Evolutionary conservation across 179 eudicot species (phyloP).

Genomic region (Patellifolia procumbens): DNA sequence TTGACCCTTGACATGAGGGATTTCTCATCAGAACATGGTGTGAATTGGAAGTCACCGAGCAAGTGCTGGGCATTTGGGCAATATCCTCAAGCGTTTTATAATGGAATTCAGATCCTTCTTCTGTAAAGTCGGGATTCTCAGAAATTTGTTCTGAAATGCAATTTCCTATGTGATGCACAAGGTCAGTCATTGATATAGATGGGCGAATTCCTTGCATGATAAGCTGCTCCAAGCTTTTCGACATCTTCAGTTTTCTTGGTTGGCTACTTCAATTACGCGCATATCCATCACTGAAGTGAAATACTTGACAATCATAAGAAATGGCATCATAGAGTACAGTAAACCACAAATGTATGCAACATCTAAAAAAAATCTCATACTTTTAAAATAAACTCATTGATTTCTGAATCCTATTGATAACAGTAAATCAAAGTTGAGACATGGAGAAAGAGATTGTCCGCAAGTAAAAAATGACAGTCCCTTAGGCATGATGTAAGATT

Average conservation of each 20-base stretch:
- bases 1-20: slow-evolving; percentile 46
- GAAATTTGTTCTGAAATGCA: slow-evolving; percentile 41
- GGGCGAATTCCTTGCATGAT: slow-evolving; percentile 44
- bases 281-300: slow-evolving; percentile 40
- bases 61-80: slow-evolving; percentile 41
- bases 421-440: neutral
- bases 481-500: neutral
- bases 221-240: slow-evolving; percentile 41
- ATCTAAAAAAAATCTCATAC: too few relatives aligned
- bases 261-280: slow-evolving; percentile 37
- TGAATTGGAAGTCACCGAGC: slow-evolving; percentile 37
- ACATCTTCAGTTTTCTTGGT: slow-evolving; percentile 15
- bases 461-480: neutral
- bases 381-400: neutral
- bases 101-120: slow-evolving; percentile 34
- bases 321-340: neutral
- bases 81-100: slow-evolving; percentile 39
- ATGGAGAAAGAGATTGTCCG: neutral
- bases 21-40: slow-evolving; percentile 43
- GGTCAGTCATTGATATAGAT: slow-evolving; percentile 49
- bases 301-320: slow-evolving; percentile 1
- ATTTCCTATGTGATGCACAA: slow-evolving; percentile 43
- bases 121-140: slow-evolving; percentile 25
- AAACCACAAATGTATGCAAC: neutral
- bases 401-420: neutral